These are phyloP conservation scores for Aphanomyces astaci DNA, from an alignment of 352 stramenopile genomes.

Conservation along the genomic window DNA sequence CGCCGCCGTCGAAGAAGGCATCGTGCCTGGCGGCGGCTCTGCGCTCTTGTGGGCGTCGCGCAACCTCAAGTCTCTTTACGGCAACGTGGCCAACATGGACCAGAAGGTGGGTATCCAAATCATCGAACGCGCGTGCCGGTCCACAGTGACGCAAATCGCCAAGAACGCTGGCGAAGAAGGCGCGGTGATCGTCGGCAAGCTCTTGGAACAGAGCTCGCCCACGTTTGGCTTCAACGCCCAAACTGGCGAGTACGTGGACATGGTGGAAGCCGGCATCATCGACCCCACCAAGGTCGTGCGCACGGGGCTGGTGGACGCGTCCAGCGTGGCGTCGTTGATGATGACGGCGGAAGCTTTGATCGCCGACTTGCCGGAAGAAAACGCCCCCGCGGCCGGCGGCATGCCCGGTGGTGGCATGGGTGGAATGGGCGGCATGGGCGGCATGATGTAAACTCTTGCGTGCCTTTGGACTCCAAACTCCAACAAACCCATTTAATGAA, in stretches of 20 bases:
- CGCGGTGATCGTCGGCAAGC: slow-evolving; percentile 97
- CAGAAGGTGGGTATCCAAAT: slow-evolving; percentile 98
- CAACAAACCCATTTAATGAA: slow-evolving; percentile 1
- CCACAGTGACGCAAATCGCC: slow-evolving; percentile 95
- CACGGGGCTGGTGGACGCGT: slow-evolving; percentile 97
- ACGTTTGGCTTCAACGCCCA: slow-evolving; percentile 97
- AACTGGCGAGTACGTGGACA: slow-evolving; percentile 96
- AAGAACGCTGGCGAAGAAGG: slow-evolving; percentile 98
- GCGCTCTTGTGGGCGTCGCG: slow-evolving; percentile 96
- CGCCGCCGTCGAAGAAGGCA: slow-evolving; percentile 97
- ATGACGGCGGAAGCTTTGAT: slow-evolving; percentile 99
- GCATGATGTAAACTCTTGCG: slow-evolving; percentile 65
- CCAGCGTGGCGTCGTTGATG: slow-evolving; percentile 97
- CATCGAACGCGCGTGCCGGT: slow-evolving; percentile 90
- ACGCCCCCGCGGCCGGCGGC: slow-evolving; percentile 30
- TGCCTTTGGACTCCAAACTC: not conserved
- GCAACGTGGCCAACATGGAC: slow-evolving; percentile 92
- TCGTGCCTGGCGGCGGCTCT: slow-evolving; percentile 97
- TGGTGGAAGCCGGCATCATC: slow-evolving; percentile 98
- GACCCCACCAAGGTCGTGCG: slow-evolving; percentile 98
- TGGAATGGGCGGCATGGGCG: slow-evolving; percentile 49
- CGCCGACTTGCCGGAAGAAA: slow-evolving; percentile 91
- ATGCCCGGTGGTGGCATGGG: slow-evolving; percentile 62
- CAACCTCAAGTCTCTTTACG: slow-evolving; percentile 83
- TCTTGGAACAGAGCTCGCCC: slow-evolving; percentile 93